These are phyloP conservation scores for Mortierella sp. DNA, from an alignment of 371 early-diverging fungal species.

Conservation along the genomic window DNA sequence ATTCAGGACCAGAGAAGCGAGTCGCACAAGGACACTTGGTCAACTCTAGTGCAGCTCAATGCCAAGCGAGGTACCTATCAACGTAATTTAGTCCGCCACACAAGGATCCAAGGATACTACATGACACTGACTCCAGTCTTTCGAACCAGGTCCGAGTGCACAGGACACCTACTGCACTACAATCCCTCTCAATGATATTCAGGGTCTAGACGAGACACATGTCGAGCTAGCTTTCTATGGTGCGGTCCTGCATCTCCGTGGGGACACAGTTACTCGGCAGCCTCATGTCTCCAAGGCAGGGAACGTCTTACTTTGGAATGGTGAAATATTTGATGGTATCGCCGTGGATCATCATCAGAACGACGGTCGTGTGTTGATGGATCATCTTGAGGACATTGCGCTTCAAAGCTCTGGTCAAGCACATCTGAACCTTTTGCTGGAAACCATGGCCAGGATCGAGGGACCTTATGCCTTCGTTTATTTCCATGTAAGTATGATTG, in stretches of 20 bases:
- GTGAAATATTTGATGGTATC: constrained; percentile 84
- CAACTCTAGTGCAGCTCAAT: constrained; percentile 57
- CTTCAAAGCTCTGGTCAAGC: background rate
- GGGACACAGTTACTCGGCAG: constrained; percentile 70
- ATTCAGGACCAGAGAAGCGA: constrained; percentile 18
- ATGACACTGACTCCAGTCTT: background rate
- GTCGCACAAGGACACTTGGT: constrained; percentile 49
- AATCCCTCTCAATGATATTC: background rate
- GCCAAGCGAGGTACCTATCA: constrained; percentile 58
- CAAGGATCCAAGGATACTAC: background rate
- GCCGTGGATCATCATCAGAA: constrained; percentile 61
- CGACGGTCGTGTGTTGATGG: constrained; percentile 66
- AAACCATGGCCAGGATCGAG: constrained; percentile 64
- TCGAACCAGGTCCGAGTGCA: constrained; percentile 39
- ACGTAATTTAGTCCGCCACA: constrained; percentile 23
- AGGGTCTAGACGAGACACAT: background rate
- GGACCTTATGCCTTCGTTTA: constrained; percentile 86
- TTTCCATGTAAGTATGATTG: constrained; percentile 57
- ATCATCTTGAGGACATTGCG: constrained; percentile 50
- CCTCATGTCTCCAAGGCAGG: constrained; percentile 65
- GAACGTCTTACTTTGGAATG: constrained; percentile 83
- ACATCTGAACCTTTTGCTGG: constrained; percentile 42
- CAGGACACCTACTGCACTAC: constrained; percentile 24
- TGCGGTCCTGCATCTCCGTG: constrained; percentile 85
- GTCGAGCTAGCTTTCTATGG: constrained; percentile 64